phyloP scores from a whole-genome alignment of 768 basidiomycete species.

The Podaxis sp. region DNA sequence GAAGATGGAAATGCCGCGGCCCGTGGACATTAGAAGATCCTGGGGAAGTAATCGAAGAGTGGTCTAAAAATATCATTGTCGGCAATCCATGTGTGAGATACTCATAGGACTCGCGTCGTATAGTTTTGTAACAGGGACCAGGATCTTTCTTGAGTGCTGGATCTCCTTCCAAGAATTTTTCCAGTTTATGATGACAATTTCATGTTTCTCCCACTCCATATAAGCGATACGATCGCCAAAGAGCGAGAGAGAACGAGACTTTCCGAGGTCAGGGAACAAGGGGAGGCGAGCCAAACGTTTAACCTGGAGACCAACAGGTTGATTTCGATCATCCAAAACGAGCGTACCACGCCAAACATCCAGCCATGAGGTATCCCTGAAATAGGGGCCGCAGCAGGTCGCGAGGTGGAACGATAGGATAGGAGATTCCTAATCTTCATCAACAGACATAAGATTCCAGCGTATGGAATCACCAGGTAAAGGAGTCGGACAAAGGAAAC shows the following conservation, averaged over 20 bases:
- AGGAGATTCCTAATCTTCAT: not conserved
- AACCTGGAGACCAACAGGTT: not conserved
- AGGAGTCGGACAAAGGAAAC: not conserved
- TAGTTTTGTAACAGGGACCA: not conserved
- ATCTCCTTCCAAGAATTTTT: not conserved
- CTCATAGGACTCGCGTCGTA: not conserved
- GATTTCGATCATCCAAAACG: not conserved
- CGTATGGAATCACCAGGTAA: not conserved
- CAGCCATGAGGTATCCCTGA: not conserved
- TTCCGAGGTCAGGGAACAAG: not conserved
- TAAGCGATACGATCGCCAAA: not conserved
- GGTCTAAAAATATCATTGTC: not conserved
- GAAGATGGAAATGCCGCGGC: not conserved
- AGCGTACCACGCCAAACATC: not conserved
- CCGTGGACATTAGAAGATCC: not conserved
- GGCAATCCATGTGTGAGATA: not conserved
- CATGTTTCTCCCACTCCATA: not conserved
- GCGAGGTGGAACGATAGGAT: not conserved
- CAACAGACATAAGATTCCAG: not conserved
- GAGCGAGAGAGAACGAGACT: not conserved
- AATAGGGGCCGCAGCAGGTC: not conserved
- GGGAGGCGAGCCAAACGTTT: not conserved
- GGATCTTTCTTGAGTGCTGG: not conserved
- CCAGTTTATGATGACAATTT: not conserved
- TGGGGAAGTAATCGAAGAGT: not conserved